Evolutionary conservation across 73 alveolate genomes (phyloP).

Genomic region (Paramecium pentaurelia): DNA sequence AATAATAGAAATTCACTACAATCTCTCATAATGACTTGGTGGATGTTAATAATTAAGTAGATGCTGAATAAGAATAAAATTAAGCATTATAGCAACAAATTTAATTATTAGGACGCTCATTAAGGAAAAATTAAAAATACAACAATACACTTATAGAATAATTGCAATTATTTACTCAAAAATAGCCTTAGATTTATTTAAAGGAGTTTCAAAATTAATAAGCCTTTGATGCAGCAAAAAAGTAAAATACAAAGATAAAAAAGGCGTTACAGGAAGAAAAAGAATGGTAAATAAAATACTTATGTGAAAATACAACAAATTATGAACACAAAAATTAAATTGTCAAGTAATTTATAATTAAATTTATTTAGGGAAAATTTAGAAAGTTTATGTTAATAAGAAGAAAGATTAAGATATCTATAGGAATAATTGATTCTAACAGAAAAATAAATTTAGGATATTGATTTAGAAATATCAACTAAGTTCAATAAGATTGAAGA

Average conservation of each 20-base stretch:
- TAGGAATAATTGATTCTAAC: neutral
- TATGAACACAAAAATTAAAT: neutral
- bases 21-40: neutral
- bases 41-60: neutral
- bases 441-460: neutral
- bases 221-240: neutral
- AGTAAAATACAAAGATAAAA: neutral
- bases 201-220: neutral
- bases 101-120: neutral
- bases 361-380: neutral
- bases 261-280: neutral
- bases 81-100: neutral
- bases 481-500: constrained; percentile 36
- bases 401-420: neutral
- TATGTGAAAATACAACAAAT: neutral
- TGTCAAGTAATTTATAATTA: neutral
- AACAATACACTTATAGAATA: neutral
- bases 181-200: neutral
- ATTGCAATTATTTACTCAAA: neutral
- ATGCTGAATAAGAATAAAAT: neutral
- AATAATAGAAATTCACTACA: neutral
- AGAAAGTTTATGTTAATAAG: neutral
- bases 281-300: neutral
- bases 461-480: neutral
- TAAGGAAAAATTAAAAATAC: neutral